Percentiles rank a stretch among this genome's conserved stretches.
phyloP scores from a whole-genome alignment of 106 monocot species.

The Amphibolis antarctica region DNA sequence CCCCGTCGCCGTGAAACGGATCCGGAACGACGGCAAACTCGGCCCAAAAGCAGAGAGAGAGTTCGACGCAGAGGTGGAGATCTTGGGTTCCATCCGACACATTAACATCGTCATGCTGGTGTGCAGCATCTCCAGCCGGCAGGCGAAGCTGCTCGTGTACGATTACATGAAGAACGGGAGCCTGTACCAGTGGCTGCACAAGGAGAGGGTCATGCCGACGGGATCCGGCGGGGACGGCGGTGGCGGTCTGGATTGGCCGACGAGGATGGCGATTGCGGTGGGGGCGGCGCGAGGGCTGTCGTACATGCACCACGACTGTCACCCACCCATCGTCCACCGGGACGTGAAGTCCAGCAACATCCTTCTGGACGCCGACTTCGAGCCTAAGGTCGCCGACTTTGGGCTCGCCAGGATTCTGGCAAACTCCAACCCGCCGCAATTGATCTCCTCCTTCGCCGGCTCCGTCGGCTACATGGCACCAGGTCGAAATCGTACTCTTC shows the following conservation, averaged over 20 bases:
- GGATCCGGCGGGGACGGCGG: background rate
- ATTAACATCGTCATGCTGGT: conserved; percentile 70
- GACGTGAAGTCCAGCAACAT: conserved; percentile 87
- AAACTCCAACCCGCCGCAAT: conserved; percentile 5
- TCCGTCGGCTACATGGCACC: conserved; percentile 92
- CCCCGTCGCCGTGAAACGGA: conserved; percentile 21
- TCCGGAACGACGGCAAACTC: background rate
- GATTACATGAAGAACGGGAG: conserved; percentile 84
- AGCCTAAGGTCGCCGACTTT: conserved; percentile 62
- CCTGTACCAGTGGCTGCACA: conserved; percentile 58
- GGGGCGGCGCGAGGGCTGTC: conserved; percentile 54
- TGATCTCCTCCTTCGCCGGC: conserved; percentile 37
- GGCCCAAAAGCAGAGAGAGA: conserved; percentile 1
- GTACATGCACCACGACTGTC: conserved; percentile 76
- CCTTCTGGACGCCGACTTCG: conserved; percentile 45
- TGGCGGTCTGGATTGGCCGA: conserved; percentile 47
- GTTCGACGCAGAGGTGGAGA: conserved; percentile 32
- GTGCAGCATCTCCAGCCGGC: conserved; percentile 48
- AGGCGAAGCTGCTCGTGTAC: conserved; percentile 73
- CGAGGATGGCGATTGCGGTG: conserved; percentile 48
- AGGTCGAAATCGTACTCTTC: conserved; percentile 18
- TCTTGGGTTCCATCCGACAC: conserved; percentile 43
- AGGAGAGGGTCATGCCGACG: background rate
- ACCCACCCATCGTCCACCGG: conserved; percentile 48
- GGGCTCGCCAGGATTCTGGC: conserved; percentile 56